These are phyloP conservation scores for Collybia mongolica DNA, from an alignment of 768 basidiomycete species.

Conservation along the genomic window DNA sequence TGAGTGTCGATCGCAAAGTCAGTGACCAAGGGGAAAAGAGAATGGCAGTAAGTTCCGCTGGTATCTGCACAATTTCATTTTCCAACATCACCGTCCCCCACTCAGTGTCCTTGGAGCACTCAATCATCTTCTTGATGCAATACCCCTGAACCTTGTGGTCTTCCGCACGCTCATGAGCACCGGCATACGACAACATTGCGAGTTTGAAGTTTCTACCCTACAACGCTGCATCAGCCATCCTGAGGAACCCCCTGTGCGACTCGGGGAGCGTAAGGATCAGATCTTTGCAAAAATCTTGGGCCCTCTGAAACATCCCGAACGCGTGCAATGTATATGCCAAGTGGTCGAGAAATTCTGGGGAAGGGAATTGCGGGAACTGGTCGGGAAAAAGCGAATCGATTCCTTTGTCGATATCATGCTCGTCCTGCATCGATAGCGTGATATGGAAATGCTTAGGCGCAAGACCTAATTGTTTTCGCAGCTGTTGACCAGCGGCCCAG, in stretches of 20 bases:
- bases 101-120: conserved; percentile 47
- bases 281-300: conserved; percentile 28
- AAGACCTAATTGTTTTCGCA: conserved; percentile 48
- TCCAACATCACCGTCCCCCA: conserved; percentile 48
- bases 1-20: conserved; percentile 29
- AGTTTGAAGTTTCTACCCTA: conserved; percentile 36
- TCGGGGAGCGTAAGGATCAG: conserved; percentile 29
- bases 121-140: conserved; percentile 43
- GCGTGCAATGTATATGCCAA: conserved; percentile 42
- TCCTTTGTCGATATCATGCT: conserved; percentile 47
- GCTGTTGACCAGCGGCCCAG: conserved; percentile 52
- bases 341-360: conserved; percentile 41
- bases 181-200: conserved; percentile 56
- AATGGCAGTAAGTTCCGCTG: conserved; percentile 22
- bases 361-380: conserved; percentile 26
- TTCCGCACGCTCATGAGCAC: conserved; percentile 36
- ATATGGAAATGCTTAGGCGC: conserved; percentile 57
- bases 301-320: conserved; percentile 31
- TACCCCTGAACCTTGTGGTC: conserved; percentile 38
- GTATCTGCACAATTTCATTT: conserved; percentile 40
- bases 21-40: conserved; percentile 43
- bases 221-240: conserved; percentile 47
- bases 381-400: conserved; percentile 40
- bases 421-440: conserved; percentile 40
- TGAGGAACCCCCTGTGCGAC: conserved; percentile 45